Conservation (phyloP, 306 rosid genomes). For the Psophocarpus tetragonolobus region DNA sequence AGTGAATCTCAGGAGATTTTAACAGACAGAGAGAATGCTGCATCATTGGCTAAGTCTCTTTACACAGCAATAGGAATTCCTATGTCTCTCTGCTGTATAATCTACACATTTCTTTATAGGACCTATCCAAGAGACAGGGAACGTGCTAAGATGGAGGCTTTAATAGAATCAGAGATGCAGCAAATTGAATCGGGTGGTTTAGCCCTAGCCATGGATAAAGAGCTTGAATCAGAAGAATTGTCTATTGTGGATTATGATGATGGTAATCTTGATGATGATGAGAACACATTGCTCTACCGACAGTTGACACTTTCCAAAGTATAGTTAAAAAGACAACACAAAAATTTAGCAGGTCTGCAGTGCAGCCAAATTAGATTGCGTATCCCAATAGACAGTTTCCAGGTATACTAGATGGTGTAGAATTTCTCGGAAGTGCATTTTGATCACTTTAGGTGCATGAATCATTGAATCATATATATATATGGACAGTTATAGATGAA, state of each 20-base stretch:
- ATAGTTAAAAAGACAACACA: conserved; percentile 10
- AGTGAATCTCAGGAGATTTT: conserved; percentile 53
- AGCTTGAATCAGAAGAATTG: conserved; percentile 42
- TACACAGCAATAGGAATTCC: conserved; percentile 87
- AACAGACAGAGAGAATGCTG: conserved; percentile 81
- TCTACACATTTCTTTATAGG: conserved; percentile 75
- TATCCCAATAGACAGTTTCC: neutral
- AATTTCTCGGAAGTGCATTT: conserved; percentile 5
- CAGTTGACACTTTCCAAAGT: conserved; percentile 54
- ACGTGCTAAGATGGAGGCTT: conserved; percentile 65
- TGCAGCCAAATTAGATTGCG: neutral
- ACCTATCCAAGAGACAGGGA: conserved; percentile 89
- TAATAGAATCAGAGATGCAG: conserved; percentile 72
- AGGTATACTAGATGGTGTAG: neutral
- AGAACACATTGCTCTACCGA: conserved; percentile 53
- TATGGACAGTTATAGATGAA: neutral
- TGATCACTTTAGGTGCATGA: neutral
- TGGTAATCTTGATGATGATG: conserved; percentile 60
- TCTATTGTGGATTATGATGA: conserved; percentile 53
- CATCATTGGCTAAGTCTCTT: conserved; percentile 80
- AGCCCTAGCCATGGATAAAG: conserved; percentile 7
- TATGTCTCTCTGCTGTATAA: conserved; percentile 77
- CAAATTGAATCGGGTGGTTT: conserved; percentile 41
- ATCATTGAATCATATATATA: too few species aligned
- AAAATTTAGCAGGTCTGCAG: neutral